Conservation (phyloP, 2,329 filamentous ascomycete genomes). For the Trichoderma hamatum region DNA sequence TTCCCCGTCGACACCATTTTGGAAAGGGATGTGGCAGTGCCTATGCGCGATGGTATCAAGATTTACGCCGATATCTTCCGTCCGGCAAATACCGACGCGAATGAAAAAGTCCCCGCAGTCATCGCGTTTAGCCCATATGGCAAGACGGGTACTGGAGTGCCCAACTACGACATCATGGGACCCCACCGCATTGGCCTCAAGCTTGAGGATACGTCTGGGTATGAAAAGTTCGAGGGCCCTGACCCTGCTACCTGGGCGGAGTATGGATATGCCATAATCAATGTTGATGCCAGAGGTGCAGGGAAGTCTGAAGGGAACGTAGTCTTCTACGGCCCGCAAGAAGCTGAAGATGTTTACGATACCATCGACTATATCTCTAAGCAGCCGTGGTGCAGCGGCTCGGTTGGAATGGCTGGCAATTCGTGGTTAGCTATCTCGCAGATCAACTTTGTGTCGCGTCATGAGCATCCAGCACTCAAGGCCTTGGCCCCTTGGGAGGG, state of each 20-base stretch:
- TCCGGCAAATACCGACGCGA: conserved; percentile 35
- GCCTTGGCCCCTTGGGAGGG: background rate
- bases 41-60: conserved; percentile 39
- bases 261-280: conserved; percentile 37
- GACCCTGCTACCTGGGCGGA: conserved; percentile 38
- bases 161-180: conserved; percentile 43
- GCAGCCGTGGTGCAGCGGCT: conserved; percentile 35
- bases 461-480: background rate
- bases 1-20: no score
- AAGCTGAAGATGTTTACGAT: conserved; percentile 34
- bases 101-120: conserved; percentile 45
- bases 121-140: conserved; percentile 50
- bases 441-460: background rate
- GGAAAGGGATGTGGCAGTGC: no score
- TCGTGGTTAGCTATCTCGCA: conserved; percentile 23
- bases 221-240: conserved; percentile 38
- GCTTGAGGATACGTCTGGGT: conserved; percentile 29
- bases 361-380: conserved; percentile 33
- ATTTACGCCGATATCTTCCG: conserved; percentile 51
- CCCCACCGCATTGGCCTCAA: conserved; percentile 45
- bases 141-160: conserved; percentile 47
- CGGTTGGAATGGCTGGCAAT: conserved; percentile 36
- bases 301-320: conserved; percentile 36
- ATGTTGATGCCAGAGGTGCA: conserved; percentile 37
- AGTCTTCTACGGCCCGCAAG: conserved; percentile 32